Conservation (phyloP, 1,284 basidiomycete species). For the Naganishia albida region DNA sequence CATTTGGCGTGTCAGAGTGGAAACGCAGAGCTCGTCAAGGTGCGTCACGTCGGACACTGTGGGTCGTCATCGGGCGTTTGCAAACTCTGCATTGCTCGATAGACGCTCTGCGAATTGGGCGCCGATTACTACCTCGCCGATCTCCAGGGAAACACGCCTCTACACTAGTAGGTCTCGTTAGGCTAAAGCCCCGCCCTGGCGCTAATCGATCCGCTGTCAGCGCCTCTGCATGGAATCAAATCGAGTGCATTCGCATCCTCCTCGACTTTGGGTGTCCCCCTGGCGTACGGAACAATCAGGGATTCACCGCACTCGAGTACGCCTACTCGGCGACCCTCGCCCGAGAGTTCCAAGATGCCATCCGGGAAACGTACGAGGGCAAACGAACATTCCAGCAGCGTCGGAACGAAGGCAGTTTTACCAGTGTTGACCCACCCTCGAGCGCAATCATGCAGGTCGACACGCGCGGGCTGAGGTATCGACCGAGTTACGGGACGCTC, state of each 20-base stretch:
- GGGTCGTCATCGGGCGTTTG: not conserved
- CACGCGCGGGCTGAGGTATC: slow-evolving; percentile 3
- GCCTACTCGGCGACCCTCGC: slow-evolving; percentile 31
- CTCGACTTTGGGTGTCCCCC: slow-evolving; percentile 60
- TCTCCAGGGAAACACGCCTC: slow-evolving; percentile 83
- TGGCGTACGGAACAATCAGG: slow-evolving; percentile 78
- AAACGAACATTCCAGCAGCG: not conserved
- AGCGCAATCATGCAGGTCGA: not conserved
- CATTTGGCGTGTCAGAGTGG: slow-evolving; percentile 86
- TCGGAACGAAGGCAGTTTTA: not conserved
- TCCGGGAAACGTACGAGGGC: slow-evolving; percentile 25
- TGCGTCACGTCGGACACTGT: slow-evolving; percentile 44
- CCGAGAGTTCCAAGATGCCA: slow-evolving; percentile 26
- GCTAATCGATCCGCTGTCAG: slow-evolving; percentile 4
- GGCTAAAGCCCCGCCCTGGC: slow-evolving; percentile 50
- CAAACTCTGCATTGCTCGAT: slow-evolving; percentile 15
- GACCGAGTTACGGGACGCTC: slow-evolving; percentile 11
- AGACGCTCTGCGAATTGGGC: slow-evolving; percentile 85
- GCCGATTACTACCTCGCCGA: slow-evolving; percentile 86
- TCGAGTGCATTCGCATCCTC: slow-evolving; percentile 76
- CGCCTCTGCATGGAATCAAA: slow-evolving; percentile 48
- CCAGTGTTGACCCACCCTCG: not conserved
- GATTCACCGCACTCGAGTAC: slow-evolving; percentile 79
- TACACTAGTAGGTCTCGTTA: slow-evolving; percentile 79
- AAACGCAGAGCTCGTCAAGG: slow-evolving; percentile 80